Conservation (phyloP, 2,329 filamentous ascomycete species). For the Fusarium sp. region DNA sequence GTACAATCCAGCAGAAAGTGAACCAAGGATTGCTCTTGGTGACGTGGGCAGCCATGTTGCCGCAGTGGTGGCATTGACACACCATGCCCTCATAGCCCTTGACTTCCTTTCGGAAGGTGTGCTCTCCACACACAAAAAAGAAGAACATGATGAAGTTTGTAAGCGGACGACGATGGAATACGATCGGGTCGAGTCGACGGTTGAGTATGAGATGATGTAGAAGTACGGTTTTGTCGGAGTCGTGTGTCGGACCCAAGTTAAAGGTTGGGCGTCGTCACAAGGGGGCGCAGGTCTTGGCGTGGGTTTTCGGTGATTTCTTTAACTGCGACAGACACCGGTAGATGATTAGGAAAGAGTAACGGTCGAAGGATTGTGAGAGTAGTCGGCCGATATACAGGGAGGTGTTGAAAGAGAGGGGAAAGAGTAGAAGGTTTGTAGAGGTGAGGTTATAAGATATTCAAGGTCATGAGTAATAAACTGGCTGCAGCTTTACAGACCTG, state of each 20-base stretch:
- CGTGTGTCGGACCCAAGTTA: neutral
- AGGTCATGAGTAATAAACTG: neutral
- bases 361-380: neutral
- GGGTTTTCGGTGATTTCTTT: slow-evolving; percentile 7
- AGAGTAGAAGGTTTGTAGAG: neutral
- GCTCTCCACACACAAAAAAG: slow-evolving; percentile 72
- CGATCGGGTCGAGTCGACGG: neutral
- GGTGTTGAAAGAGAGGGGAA: neutral
- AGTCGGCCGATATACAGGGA: neutral
- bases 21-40: slow-evolving; percentile 79
- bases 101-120: slow-evolving; percentile 70
- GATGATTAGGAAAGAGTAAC: neutral
- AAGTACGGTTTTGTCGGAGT: neutral
- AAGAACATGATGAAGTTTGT: slow-evolving; percentile 62
- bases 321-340: neutral
- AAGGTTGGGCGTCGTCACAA: slow-evolving; percentile 21
- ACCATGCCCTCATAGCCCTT: slow-evolving; percentile 71
- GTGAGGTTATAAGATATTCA: neutral
- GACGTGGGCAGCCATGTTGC: slow-evolving; percentile 71
- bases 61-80: slow-evolving; percentile 75
- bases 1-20: slow-evolving; percentile 80
- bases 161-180: neutral
- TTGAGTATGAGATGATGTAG: neutral
- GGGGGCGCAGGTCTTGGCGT: slow-evolving; percentile 39
- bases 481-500: neutral